Evolutionary conservation across 2,329 filamentous ascomycete genomes (phyloP), one percentile per base, ranked within the genome.

Genomic region (Hortaea sp.): DNA sequence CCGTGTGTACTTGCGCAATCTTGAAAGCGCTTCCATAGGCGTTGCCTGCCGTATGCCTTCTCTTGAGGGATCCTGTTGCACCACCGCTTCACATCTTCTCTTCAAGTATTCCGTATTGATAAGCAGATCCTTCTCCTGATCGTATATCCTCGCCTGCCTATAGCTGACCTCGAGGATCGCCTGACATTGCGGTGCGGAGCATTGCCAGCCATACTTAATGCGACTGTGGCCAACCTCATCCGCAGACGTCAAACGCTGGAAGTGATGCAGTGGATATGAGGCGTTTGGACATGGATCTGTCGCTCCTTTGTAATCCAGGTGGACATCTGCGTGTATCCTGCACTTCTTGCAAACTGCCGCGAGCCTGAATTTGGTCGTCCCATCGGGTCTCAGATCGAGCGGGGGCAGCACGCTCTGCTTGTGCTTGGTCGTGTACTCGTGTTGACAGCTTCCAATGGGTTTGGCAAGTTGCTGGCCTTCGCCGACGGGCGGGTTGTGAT

Each of bases 281-380:
- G 57, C 49, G 44, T 68, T 71, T 3, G 75, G 73, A 53, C 73
- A 77, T 5, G 70, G 64, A 29, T 58, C 57, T 27, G 49, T 61
- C n/a, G 67, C 60, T 9, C 57, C 56, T 28, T 45, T 42, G 53
- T 76, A 78, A 49, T 75, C 71, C 31, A 82, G 69, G 7, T 66
- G 65, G 20, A 85, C 59, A 53, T 79, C 72, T 39, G 84, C 66
- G 63, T 85, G 81, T 57, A 72, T 71, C 43, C 78, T 75, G 59
- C 82, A 86, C 49, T 68, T 70, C 46, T 70, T 65, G 63, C 82
- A 86, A 53, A 79, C 72, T 3, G 79, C 72, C 11, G 80, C 75
- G 29, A 82, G 68, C 53, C 73, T 78, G 59, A 76, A 79, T 41
- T 69, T 59, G 2, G 71, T 70, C 5, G 61, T 49, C 30, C 53